phyloP scores from a whole-genome alignment of 768 basidiomycete species.

The Mycena metata region DNA sequence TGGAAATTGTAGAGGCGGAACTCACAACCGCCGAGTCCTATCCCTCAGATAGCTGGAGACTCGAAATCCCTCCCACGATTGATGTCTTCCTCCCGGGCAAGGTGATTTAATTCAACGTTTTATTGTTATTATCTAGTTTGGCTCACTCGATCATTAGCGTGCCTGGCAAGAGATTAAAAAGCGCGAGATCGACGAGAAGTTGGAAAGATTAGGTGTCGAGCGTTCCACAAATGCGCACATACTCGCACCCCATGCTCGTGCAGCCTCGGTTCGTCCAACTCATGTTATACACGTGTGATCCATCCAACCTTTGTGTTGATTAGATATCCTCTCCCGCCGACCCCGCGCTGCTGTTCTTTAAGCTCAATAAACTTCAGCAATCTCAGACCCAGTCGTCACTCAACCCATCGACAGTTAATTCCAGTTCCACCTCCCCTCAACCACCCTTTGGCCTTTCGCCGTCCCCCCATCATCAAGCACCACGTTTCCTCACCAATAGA shows the following conservation, averaged over 20 bases:
- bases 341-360: slow-evolving; percentile 84
- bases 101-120: slow-evolving; percentile 55
- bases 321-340: slow-evolving; percentile 95
- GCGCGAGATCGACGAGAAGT: slow-evolving; percentile 82
- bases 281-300: slow-evolving; percentile 42
- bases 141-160: slow-evolving; percentile 55
- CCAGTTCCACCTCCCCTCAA: slow-evolving; percentile 76
- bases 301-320: slow-evolving; percentile 36
- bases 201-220: slow-evolving; percentile 85
- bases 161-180: slow-evolving; percentile 84
- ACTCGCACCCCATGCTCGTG: slow-evolving; percentile 83
- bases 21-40: slow-evolving; percentile 65
- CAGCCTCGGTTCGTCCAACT: slow-evolving; percentile 78
- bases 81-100: slow-evolving; percentile 89
- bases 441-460: slow-evolving; percentile 66
- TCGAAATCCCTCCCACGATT: slow-evolving; percentile 71
- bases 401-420: slow-evolving; percentile 59
- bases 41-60: slow-evolving; percentile 76
- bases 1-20: slow-evolving; percentile 46
- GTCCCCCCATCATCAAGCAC: slow-evolving; percentile 57
- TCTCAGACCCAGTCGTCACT: slow-evolving; percentile 61
- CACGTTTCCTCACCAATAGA: slow-evolving; percentile 60
- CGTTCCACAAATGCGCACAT: slow-evolving; percentile 71
- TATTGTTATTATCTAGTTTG: slow-evolving; percentile 10
- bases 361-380: slow-evolving; percentile 87